Conservation (phyloP, 2,329 filamentous ascomycete genomes). For the Rachicladosporium sp. region DNA sequence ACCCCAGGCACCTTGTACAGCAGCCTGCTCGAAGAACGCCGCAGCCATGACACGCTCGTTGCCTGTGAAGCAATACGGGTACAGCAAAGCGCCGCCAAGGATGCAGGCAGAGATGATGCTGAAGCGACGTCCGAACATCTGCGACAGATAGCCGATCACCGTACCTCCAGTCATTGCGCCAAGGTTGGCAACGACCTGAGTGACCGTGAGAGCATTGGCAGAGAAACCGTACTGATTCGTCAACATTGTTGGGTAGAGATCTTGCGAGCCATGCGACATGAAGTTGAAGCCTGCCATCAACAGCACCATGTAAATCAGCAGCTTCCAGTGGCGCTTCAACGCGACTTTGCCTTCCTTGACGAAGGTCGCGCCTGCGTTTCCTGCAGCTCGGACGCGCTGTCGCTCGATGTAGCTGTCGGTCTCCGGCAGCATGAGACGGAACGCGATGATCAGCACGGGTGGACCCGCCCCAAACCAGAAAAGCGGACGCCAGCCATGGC, state of each 20-base stretch:
- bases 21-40: conserved; percentile 62
- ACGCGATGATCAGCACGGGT: conserved; percentile 67
- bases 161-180: conserved; percentile 38
- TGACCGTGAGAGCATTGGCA: conserved; percentile 34
- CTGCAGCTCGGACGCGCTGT: conserved; percentile 47
- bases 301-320: conserved; percentile 69
- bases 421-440: conserved; percentile 67
- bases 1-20: conserved; percentile 30
- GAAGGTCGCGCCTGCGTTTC: conserved; percentile 55
- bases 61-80: conserved; percentile 65
- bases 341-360: conserved; percentile 66
- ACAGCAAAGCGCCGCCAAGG: conserved; percentile 63
- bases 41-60: conserved; percentile 57
- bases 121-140: conserved; percentile 36
- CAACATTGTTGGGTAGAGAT: conserved; percentile 50
- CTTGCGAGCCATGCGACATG: conserved; percentile 68
- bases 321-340: conserved; percentile 64
- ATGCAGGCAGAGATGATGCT: conserved; percentile 38
- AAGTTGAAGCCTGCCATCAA: conserved; percentile 90
- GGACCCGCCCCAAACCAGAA: conserved; percentile 83
- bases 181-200: conserved; percentile 38
- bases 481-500: conserved; percentile 69
- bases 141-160: conserved; percentile 32
- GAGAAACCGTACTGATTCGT: conserved; percentile 46
- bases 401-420: conserved; percentile 61